Evolutionary conservation across 2,329 filamentous ascomycete genomes (phyloP).

Genomic region (Raffaelea deltoideospora): DNA sequence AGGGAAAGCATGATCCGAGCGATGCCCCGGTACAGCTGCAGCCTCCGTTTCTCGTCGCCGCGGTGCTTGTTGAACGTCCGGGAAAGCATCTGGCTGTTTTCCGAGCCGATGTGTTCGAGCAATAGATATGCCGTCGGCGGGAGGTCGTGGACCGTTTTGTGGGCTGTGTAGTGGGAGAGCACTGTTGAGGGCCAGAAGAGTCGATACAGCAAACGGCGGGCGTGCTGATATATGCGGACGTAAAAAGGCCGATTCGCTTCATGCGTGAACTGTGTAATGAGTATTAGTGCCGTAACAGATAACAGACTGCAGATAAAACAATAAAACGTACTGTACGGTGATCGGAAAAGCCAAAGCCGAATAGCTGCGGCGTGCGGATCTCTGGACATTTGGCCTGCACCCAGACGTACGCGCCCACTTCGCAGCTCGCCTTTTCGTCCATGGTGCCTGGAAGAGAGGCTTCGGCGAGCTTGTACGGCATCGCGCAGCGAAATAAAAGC

Average conservation of each 20-base stretch:
- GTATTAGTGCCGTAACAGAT: no score
- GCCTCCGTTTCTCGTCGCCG: background rate
- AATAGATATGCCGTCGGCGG: no score
- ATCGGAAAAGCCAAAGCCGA: background rate
- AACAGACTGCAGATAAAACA: background rate
- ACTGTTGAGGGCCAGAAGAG: background rate
- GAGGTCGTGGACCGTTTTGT: no score
- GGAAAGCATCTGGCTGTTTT: no score
- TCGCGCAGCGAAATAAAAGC: background rate
- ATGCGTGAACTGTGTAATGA: no score
- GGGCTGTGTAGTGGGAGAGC: background rate
- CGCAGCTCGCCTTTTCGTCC: background rate
- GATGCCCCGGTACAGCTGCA: background rate
- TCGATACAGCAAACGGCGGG: background rate
- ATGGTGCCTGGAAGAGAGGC: background rate
- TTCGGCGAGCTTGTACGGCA: background rate
- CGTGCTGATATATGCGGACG: no score
- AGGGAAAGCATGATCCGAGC: conserved; percentile 14
- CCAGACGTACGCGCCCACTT: background rate
- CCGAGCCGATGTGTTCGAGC: no score
- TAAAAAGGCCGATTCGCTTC: no score
- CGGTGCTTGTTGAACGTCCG: no score
- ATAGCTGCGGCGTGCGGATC: background rate
- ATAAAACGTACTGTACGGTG: background rate
- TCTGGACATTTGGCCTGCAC: background rate